Conservation (phyloP, 768 basidiomycete genomes). For the Leccinum barrowsii region DNA sequence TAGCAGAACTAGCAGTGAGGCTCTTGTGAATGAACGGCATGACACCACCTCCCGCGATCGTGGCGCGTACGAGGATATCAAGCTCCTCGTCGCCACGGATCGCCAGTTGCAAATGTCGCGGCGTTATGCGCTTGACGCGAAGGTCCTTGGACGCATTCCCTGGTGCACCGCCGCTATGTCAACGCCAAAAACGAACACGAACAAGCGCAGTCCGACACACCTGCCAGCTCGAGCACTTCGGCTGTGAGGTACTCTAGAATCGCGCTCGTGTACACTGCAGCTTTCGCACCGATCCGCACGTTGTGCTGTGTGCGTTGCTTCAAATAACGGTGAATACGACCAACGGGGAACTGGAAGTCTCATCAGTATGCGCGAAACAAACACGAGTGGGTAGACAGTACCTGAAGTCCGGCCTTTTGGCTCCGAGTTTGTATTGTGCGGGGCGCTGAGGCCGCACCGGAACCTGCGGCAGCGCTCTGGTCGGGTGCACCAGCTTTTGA, state of each 20-base stretch:
- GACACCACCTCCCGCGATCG: slow-evolving; percentile 89
- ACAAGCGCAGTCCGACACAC: slow-evolving; percentile 39
- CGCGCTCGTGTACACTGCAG: slow-evolving; percentile 94
- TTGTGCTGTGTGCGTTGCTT: slow-evolving; percentile 92
- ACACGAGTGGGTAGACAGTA: slow-evolving; percentile 28
- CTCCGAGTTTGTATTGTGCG: slow-evolving; percentile 63
- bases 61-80: slow-evolving; percentile 91
- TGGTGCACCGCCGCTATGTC: slow-evolving; percentile 24
- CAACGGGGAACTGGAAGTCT: slow-evolving; percentile 77
- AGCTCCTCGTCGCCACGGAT: slow-evolving; percentile 97
- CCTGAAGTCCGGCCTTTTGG: slow-evolving; percentile 86
- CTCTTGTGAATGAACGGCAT: slow-evolving; percentile 88
- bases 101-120: slow-evolving; percentile 91
- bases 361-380: background rate
- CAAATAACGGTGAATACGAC: slow-evolving; percentile 95
- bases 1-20: slow-evolving; percentile 51
- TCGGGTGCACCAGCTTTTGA: slow-evolving; percentile 45
- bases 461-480: slow-evolving; percentile 20
- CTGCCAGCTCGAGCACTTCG: slow-evolving; percentile 93
- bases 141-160: slow-evolving; percentile 97
- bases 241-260: slow-evolving; percentile 96
- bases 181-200: background rate
- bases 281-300: slow-evolving; percentile 95
- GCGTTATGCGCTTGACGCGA: slow-evolving; percentile 95
- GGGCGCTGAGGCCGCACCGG: slow-evolving; percentile 32